phyloP scores from a whole-genome alignment of 805 yeast genomes.

The Yamadazyma sp. region DNA sequence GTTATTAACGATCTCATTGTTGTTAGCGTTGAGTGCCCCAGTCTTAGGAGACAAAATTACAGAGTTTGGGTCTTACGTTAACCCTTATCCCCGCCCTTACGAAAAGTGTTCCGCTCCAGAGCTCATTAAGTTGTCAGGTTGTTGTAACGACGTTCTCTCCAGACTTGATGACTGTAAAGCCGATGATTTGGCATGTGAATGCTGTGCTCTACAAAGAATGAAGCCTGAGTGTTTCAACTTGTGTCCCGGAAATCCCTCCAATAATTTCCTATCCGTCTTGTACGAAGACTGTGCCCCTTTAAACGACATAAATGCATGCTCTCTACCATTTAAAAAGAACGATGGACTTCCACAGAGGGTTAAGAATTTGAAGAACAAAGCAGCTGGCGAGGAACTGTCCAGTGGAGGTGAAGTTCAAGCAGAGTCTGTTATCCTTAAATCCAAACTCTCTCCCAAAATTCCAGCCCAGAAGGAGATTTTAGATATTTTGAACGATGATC shows the following conservation, averaged over 20 bases:
- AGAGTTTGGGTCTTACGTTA: conserved; percentile 37
- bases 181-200: conserved; percentile 55
- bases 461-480: conserved; percentile 7
- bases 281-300: conserved; percentile 46
- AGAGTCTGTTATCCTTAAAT: conserved; percentile 16
- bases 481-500: background rate
- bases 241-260: conserved; percentile 50
- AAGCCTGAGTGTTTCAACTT: conserved; percentile 45
- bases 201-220: conserved; percentile 54
- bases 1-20: background rate
- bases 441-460: conserved; percentile 13
- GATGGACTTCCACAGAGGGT: conserved; percentile 19
- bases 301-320: conserved; percentile 52
- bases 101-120: conserved; percentile 46
- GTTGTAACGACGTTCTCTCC: conserved; percentile 48
- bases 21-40: too few species aligned
- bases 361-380: background rate
- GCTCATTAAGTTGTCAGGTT: conserved; percentile 38
- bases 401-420: background rate
- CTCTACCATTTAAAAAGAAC: conserved; percentile 48
- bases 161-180: conserved; percentile 52
- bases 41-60: conserved; percentile 2
- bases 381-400: background rate
- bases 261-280: conserved; percentile 46
- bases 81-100: conserved; percentile 45